phyloP scores from a whole-genome alignment of 2,329 filamentous ascomycete genomes.

The Colletotrichum sp. region DNA sequence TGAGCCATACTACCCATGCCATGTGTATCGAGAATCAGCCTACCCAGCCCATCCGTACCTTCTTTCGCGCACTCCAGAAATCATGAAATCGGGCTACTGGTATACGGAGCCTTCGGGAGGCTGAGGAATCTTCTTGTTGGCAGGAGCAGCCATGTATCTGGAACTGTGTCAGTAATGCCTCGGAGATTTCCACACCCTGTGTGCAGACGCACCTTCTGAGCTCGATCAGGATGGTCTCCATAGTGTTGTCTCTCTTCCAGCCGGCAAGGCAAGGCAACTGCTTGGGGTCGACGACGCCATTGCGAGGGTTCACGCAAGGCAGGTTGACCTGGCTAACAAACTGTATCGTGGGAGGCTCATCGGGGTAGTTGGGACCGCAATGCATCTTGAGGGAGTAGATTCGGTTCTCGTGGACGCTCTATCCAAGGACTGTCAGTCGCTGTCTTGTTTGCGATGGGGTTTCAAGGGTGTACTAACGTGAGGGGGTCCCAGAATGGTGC shows the following conservation, averaged over 20 bases:
- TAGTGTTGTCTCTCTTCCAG: constrained; percentile 93
- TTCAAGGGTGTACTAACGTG: constrained; percentile 68
- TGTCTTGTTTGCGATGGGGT: background rate
- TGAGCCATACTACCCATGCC: constrained; percentile 16
- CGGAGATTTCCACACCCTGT: background rate
- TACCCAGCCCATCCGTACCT: background rate
- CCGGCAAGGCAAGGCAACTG: constrained; percentile 85
- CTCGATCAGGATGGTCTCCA: constrained; percentile 92
- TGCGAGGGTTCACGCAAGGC: constrained; percentile 85
- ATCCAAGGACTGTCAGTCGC: constrained; percentile 10
- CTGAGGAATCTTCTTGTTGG: constrained; percentile 95
- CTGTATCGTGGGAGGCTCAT: constrained; percentile 85
- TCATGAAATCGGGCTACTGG: constrained; percentile 16
- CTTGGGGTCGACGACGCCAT: constrained; percentile 83
- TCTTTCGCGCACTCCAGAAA: constrained; percentile 3
- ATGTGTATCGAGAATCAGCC: constrained; percentile 5
- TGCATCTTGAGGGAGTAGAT: constrained; percentile 99
- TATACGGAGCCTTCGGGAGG: constrained; percentile 80
- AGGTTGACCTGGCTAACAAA: constrained; percentile 96
- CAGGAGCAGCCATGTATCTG: constrained; percentile 90
- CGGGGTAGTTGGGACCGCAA: constrained; percentile 89
- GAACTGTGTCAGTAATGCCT: constrained; percentile 12
- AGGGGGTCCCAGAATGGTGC: constrained; percentile 94
- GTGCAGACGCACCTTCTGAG: constrained; percentile 68
- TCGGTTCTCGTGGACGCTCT: constrained; percentile 97